A percentile compares a stretch with the other conserved stretches of the same genome.
Evolutionary conservation across 805 yeast genomes (phyloP).

Genomic region (Dipodascopsis tothii): DNA sequence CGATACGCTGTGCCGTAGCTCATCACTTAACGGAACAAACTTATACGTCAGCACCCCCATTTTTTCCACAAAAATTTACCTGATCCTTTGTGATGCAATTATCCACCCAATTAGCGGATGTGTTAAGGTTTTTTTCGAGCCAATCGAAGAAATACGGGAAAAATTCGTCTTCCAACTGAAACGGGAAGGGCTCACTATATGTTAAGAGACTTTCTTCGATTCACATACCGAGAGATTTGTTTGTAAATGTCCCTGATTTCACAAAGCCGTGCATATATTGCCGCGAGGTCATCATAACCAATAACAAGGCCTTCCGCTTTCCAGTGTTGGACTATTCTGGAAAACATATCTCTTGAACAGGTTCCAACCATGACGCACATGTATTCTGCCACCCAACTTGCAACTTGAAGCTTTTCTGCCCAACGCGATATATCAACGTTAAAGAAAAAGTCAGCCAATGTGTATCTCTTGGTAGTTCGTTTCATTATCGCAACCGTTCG

Average conservation of each 20-base stretch:
- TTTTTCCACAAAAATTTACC: not conserved
- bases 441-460: no score
- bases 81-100: constrained; percentile 53
- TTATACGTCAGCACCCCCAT: not conserved
- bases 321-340: constrained; percentile 20
- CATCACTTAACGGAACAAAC: constrained; percentile 19
- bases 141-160: constrained; percentile 40
- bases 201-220: not conserved
- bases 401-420: constrained; percentile 3
- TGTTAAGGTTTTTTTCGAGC: constrained; percentile 39
- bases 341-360: constrained; percentile 1
- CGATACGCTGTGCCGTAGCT: constrained; percentile 45
- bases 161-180: constrained; percentile 52
- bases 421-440: constrained; percentile 9
- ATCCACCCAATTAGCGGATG: constrained; percentile 43
- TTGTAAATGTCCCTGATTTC: constrained; percentile 46
- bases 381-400: constrained; percentile 5
- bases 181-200: constrained; percentile 35
- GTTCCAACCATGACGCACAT: constrained; percentile 3
- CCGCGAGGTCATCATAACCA: constrained; percentile 49
- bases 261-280: constrained; percentile 46
- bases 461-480: not conserved
- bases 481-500: not conserved
- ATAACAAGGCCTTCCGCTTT: constrained; percentile 24
- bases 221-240: constrained; percentile 35